Base-by-base conservation (phyloP, 202 grass and related monocot species). In the Tripidium arundinaceum region DNA sequence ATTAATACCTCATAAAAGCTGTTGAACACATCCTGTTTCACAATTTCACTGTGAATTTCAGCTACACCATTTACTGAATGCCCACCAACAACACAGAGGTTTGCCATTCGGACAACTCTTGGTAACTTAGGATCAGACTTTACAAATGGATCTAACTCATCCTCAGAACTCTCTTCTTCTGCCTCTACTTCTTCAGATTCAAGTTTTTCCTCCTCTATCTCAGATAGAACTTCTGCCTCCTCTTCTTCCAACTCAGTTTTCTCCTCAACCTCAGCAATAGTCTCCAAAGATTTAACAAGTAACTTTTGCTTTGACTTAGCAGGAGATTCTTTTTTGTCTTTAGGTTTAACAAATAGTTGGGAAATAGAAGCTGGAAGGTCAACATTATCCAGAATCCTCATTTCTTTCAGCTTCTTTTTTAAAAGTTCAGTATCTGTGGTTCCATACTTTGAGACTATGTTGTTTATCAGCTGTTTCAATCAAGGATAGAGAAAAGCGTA, bases 31-130 rank as follows among this genome's bases (percentile, higher is more conserved):
- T 99, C 92, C 58, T 99, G 86, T 83, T 93, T 99, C 81, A 99
- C 96, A 76, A 99, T 99, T 86, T 96, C 86, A 74, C 92, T 99
- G 80, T 99, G 96, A 91, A 99, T 99, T 72, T 89, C 92, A 85
- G 96, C 96, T 72, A 99, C 92, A 45, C 96, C 96, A 74, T 99
- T 99, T 79, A 99, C 92, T 22, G 88, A 88, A 81, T 99, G 92
- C 11, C 92, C 96, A 71, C 96, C 92, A 29, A 91, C 92, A 75
- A 99, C 90, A 87, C 92, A 93, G 18, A 99, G 93, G 65, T 99
- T 99, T 62, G 96, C 96, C 96, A 99, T 99, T 47, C 62, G 88
- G 59, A 96, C 85, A 72, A 93, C 81, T 86, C 88, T 96, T 65
- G 92, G 90, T 63, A 91, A 86, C 33, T 87, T 67, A 83, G 88